These are phyloP conservation scores for Neurospora tetraspora DNA, from an alignment of 495 filamentous ascomycete species.

Conservation along the genomic window DNA sequence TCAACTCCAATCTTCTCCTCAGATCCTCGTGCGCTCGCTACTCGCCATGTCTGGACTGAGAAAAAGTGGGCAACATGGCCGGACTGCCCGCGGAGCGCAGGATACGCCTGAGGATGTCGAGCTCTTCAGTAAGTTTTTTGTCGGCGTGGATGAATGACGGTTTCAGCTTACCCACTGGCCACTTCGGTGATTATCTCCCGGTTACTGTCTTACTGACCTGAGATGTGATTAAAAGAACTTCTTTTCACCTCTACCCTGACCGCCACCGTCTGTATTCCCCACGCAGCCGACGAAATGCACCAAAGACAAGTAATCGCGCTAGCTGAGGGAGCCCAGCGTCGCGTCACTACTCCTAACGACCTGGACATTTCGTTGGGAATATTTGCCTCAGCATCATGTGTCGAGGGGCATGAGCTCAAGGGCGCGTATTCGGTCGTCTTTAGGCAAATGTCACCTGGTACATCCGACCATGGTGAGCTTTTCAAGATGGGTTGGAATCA, in stretches of 20 bases:
- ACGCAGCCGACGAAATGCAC: background rate
- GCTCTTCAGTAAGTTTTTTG: background rate
- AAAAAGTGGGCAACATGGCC: background rate
- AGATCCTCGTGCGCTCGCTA: background rate
- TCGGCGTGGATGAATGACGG: background rate
- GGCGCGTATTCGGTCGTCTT: background rate
- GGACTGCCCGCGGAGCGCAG: background rate
- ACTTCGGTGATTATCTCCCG: background rate
- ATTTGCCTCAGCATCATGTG: background rate
- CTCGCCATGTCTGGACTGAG: background rate
- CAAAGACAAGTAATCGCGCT: background rate
- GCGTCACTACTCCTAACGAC: background rate
- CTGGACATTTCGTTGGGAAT: background rate
- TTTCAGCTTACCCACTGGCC: background rate
- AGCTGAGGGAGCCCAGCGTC: background rate
- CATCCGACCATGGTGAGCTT: background rate
- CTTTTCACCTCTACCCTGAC: background rate
- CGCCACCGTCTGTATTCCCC: background rate
- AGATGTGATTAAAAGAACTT: background rate
- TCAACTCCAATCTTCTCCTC: background rate
- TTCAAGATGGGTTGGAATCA: background rate
- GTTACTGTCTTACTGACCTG: background rate
- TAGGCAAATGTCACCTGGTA: background rate
- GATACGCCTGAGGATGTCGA: background rate
- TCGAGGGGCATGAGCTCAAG: background rate